These are phyloP conservation scores for Anacardium occidentale DNA, from an alignment of 345 rosid genomes.

Conservation along the genomic window DNA sequence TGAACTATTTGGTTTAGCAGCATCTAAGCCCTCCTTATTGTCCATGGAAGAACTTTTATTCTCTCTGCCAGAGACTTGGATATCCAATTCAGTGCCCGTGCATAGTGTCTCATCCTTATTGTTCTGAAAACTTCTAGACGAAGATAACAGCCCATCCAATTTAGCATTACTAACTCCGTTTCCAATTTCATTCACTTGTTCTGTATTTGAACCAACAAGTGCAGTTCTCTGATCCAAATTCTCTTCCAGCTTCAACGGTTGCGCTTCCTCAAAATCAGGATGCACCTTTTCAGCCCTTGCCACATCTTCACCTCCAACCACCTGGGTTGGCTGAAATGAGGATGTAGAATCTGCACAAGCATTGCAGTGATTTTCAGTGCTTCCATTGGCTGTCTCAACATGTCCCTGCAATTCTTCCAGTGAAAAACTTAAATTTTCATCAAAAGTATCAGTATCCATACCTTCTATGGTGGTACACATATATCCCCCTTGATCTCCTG, in stretches of 20 bases:
- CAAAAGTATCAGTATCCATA: constrained; percentile 52
- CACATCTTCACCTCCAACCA: constrained; percentile 31
- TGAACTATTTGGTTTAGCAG: constrained; percentile 15
- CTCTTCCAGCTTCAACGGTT: constrained; percentile 26
- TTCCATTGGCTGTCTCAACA: constrained; percentile 27
- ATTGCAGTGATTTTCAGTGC: constrained; percentile 40
- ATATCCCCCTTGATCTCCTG: constrained; percentile 24
- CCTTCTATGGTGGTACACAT: constrained; percentile 39
- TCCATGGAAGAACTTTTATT: constrained; percentile 26
- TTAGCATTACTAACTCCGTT: constrained; percentile 28
- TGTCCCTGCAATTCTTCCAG: constrained; percentile 41
- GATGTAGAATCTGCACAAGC: constrained; percentile 40
- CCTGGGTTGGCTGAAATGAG: constrained; percentile 31
- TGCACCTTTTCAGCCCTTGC: constrained; percentile 21
- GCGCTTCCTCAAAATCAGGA: constrained; percentile 19
- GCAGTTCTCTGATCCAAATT: constrained; percentile 11
- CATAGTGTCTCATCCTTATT: constrained; percentile 23
- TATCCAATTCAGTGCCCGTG: constrained; percentile 25
- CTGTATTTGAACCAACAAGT: constrained; percentile 24
- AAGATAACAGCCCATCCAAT: constrained; percentile 37
- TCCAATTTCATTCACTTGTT: constrained; percentile 30
- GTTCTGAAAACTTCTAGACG: constrained; percentile 38
- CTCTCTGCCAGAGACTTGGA: constrained; percentile 16
- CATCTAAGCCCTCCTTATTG: constrained; percentile 21
- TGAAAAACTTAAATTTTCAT: constrained; percentile 41